phyloP scores from a whole-genome alignment of 108 stramenopile genomes.

The Conticribra guillardii region DNA sequence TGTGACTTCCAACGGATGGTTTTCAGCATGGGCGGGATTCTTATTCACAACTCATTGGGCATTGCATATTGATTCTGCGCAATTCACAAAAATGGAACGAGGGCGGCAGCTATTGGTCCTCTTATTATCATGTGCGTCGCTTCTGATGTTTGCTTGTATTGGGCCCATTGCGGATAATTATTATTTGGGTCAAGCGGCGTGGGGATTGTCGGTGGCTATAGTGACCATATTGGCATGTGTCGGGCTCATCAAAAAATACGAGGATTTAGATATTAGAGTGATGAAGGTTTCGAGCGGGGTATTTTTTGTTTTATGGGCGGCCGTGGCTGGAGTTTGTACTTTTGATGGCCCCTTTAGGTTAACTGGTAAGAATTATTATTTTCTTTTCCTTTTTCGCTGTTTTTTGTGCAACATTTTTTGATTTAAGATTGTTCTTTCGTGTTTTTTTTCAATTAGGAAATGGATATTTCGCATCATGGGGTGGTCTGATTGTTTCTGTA shows the following conservation, averaged over 20 bases:
- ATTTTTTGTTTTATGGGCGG: slow-evolving; percentile 33
- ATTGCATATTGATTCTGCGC: slow-evolving; percentile 28
- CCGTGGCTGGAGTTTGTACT: slow-evolving; percentile 42
- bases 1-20: slow-evolving; percentile 42
- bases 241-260: slow-evolving; percentile 22
- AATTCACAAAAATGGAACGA: slow-evolving; percentile 22
- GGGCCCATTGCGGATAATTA: not conserved
- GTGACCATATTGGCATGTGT: slow-evolving; percentile 24
- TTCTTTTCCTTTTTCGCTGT: not conserved
- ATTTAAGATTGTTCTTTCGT: not conserved
- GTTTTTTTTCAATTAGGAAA: slow-evolving; percentile 34
- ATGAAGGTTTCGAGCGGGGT: slow-evolving; percentile 25
- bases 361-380: slow-evolving; percentile 38
- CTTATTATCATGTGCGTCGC: slow-evolving; percentile 11
- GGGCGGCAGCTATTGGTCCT: slow-evolving; percentile 22
- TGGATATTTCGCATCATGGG: slow-evolving; percentile 77
- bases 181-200: slow-evolving; percentile 22
- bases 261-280: slow-evolving; percentile 10
- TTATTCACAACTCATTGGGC: slow-evolving; percentile 41
- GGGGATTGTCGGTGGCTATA: slow-evolving; percentile 32
- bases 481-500: slow-evolving; percentile 34
- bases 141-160: slow-evolving; percentile 33
- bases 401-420: not conserved
- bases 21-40: slow-evolving; percentile 46
- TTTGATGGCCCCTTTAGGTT: slow-evolving; percentile 58